phyloP scores from a whole-genome alignment of 495 filamentous ascomycete genomes.

The Penicillium coprophilum region DNA sequence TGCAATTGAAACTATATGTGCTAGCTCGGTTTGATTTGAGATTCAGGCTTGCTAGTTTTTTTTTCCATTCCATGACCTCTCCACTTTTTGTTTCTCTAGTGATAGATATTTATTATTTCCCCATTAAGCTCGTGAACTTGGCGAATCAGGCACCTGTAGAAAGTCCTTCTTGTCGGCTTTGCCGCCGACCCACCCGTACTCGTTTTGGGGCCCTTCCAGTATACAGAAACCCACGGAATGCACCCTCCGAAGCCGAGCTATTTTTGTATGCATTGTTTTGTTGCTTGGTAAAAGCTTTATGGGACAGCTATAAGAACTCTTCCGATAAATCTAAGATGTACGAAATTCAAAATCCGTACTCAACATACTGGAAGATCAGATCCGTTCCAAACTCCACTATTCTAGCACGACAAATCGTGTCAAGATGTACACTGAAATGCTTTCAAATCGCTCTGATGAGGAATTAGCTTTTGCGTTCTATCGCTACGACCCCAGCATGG shows the following conservation, averaged over 20 bases:
- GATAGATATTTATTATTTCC: too few species aligned
- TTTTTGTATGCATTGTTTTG: background rate
- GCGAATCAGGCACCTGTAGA: too few species aligned
- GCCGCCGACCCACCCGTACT: conserved; percentile 1
- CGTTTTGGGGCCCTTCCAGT: background rate
- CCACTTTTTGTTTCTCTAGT: too few species aligned
- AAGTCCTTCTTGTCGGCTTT: background rate
- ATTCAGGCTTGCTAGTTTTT: too few species aligned
- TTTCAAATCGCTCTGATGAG: background rate
- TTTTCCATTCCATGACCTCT: too few species aligned
- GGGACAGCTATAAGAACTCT: background rate
- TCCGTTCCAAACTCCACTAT: background rate
- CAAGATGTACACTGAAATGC: background rate
- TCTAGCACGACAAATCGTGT: background rate
- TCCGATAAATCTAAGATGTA: background rate
- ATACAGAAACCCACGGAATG: background rate
- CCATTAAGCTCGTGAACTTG: too few species aligned
- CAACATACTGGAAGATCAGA: background rate
- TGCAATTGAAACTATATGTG: too few species aligned
- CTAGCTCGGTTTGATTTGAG: too few species aligned
- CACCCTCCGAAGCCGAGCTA: background rate
- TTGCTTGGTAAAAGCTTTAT: background rate
- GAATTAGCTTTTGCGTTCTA: conserved; percentile 12
- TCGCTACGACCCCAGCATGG: conserved; percentile 41
- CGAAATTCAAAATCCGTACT: background rate